Conservation (phyloP, 1,284 basidiomycete genomes). For the Puccinia horiana region DNA sequence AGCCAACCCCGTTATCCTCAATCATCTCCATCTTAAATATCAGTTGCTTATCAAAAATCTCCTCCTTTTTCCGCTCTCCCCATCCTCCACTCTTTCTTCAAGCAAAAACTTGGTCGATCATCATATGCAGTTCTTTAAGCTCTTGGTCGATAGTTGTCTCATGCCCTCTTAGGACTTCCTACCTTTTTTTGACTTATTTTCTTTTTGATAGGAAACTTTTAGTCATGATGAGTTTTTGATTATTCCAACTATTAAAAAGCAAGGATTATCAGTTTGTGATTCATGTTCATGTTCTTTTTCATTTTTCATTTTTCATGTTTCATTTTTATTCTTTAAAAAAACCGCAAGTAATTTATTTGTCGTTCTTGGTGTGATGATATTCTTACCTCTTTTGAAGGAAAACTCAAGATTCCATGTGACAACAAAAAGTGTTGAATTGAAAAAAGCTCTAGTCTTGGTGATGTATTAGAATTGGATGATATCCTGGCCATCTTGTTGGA, state of each 20-base stretch:
- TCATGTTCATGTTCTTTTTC: no score
- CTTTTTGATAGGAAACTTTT: background rate
- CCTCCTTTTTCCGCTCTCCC: background rate
- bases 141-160: slow-evolving; percentile 28
- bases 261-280: no score
- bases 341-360: no score
- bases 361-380: no score
- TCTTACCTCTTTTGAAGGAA: no score
- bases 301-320: no score
- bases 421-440: no score
- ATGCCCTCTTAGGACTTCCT: background rate
- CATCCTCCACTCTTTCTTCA: background rate
- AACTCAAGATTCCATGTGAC: no score
- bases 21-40: slow-evolving; percentile 18
- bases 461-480: no score
- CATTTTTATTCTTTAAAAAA: no score
- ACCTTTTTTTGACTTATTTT: background rate
- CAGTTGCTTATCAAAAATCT: slow-evolving; percentile 26
- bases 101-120: background rate
- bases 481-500: no score
- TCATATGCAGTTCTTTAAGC: slow-evolving; percentile 7
- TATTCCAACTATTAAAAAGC: background rate
- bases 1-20: background rate
- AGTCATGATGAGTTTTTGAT: background rate
- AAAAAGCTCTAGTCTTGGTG: no score